These are phyloP conservation scores for Puccinia horiana DNA, from an alignment of 1,284 basidiomycete species.

Conservation along the genomic window DNA sequence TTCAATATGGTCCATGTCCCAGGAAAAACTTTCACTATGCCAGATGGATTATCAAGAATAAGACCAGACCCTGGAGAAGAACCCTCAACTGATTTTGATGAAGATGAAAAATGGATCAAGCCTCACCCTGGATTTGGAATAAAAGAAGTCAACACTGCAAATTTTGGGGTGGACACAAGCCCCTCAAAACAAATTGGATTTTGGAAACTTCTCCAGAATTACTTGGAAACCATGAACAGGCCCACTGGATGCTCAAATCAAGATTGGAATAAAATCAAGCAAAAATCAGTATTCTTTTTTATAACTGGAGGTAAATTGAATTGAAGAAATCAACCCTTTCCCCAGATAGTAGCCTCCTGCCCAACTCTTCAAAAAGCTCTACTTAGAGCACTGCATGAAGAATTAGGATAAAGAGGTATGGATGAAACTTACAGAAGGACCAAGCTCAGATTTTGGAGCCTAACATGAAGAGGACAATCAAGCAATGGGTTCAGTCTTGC, in stretches of 20 bases:
- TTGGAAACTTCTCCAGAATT: neutral
- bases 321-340: neutral
- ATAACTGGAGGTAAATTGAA: neutral
- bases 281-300: neutral
- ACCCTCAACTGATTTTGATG: neutral
- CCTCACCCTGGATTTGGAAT: conserved; percentile 18
- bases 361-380: neutral
- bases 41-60: conserved; percentile 17
- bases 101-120: conserved; percentile 13
- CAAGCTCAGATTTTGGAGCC: neutral
- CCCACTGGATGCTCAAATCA: neutral
- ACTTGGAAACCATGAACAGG: neutral
- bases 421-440: neutral
- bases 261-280: neutral
- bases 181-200: neutral
- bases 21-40: conserved; percentile 31
- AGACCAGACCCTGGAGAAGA: neutral
- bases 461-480: neutral
- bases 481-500: neutral
- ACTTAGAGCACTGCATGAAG: neutral
- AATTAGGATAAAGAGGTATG: neutral
- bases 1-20: conserved; percentile 19
- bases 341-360: neutral
- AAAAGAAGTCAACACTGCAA: neutral
- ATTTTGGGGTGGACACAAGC: neutral